Conservation (phyloP, 805 yeast genomes). For the Wickerhamomyces hampshirensis region DNA sequence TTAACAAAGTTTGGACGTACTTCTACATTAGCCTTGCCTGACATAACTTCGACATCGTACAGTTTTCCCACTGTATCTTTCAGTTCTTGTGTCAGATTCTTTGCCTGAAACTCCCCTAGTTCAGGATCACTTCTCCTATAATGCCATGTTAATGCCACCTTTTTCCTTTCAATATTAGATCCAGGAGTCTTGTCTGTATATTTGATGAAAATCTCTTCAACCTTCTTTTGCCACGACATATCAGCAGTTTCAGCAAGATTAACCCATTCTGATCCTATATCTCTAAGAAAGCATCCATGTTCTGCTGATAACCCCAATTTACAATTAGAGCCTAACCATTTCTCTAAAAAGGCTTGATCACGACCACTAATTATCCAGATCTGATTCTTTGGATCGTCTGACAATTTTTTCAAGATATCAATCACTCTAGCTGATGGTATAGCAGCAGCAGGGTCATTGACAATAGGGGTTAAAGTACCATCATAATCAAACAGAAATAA, state of each 20-base stretch:
- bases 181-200: slow-evolving; percentile 92
- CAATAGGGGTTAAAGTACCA: slow-evolving; percentile 96
- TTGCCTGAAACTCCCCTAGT: slow-evolving; percentile 82
- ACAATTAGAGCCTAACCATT: slow-evolving; percentile 71
- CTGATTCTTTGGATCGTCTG: slow-evolving; percentile 74
- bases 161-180: slow-evolving; percentile 76
- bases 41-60: slow-evolving; percentile 90
- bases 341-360: slow-evolving; percentile 83
- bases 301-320: slow-evolving; percentile 87
- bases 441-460: slow-evolving; percentile 96
- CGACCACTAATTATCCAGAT: slow-evolving; percentile 97
- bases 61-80: slow-evolving; percentile 51
- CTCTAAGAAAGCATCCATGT: slow-evolving; percentile 93
- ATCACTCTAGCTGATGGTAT: slow-evolving; percentile 78
- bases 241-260: slow-evolving; percentile 79
- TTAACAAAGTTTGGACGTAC: slow-evolving; percentile 94
- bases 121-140: slow-evolving; percentile 94
- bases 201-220: slow-evolving; percentile 62
- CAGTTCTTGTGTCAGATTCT: slow-evolving; percentile 62
- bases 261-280: slow-evolving; percentile 69
- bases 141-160: slow-evolving; percentile 97
- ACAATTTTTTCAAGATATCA: slow-evolving; percentile 51
- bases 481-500: slow-evolving; percentile 92
- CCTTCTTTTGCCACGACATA: slow-evolving; percentile 93
- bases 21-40: slow-evolving; percentile 95